Percentiles rank a stretch among this genome's conserved stretches.
phyloP scores from a whole-genome alignment of 2,329 filamentous ascomycete species.

The Neonectria neomacrospora region DNA sequence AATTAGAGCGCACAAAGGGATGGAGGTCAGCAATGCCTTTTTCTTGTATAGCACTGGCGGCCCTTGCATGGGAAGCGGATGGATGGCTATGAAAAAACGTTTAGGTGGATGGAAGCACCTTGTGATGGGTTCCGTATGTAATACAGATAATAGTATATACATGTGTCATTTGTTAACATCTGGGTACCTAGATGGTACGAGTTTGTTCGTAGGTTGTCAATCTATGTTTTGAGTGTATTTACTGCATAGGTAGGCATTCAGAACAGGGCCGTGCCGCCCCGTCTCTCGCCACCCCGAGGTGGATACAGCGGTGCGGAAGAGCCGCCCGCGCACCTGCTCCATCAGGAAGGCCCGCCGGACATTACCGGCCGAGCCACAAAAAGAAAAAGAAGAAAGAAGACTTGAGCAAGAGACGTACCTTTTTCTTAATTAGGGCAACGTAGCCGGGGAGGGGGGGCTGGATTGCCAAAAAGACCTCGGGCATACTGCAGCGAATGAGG shows the following conservation, averaged over 20 bases:
- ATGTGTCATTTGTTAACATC: not conserved
- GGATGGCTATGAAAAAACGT: constrained; percentile 12
- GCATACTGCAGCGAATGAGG: no score
- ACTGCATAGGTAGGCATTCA: not conserved
- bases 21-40: constrained; percentile 2
- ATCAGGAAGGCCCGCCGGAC: constrained; percentile 8
- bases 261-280: not conserved
- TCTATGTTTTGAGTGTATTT: not conserved
- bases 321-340: not conserved
- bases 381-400: not conserved
- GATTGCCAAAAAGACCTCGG: no score
- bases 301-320: constrained; percentile 13
- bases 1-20: not conserved
- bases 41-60: constrained; percentile 19
- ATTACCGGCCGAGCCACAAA: not conserved
- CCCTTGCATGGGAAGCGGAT: constrained; percentile 9
- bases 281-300: constrained; percentile 15
- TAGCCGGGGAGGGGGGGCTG: no score
- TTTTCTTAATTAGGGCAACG: not conserved
- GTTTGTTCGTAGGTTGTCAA: no score
- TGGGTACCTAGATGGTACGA: no score
- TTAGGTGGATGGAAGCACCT: not conserved
- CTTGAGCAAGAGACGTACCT: no score
- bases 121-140: constrained; percentile 20
- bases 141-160: constrained; percentile 17